phyloP scores from a whole-genome alignment of 2,329 filamentous ascomycete species.

The Cordyceps cicadae region DNA sequence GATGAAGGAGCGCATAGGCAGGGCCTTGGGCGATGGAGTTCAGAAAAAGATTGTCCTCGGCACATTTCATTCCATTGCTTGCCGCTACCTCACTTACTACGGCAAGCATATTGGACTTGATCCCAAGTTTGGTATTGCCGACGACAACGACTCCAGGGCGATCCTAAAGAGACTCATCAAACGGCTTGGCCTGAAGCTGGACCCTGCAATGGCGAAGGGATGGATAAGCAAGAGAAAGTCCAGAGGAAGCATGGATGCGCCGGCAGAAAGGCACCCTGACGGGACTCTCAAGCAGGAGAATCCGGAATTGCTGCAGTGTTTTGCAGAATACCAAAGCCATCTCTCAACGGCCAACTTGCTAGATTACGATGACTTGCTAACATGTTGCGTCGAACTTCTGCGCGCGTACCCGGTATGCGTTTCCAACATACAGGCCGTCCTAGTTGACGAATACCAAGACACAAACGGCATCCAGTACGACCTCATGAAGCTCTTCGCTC shows the following conservation, averaged over 20 bases:
- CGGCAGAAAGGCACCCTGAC: slow-evolving; percentile 23
- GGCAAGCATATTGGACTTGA: slow-evolving; percentile 75
- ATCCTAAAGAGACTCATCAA: slow-evolving; percentile 81
- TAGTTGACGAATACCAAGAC: slow-evolving; percentile 97
- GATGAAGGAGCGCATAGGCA: slow-evolving; percentile 83
- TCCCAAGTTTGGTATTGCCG: slow-evolving; percentile 83
- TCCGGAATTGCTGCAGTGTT: slow-evolving; percentile 59
- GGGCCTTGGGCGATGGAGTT: slow-evolving; percentile 66
- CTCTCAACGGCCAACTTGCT: slow-evolving; percentile 71
- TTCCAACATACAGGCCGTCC: slow-evolving; percentile 77
- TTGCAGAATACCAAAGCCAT: slow-evolving; percentile 68
- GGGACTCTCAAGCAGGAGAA: slow-evolving; percentile 29
- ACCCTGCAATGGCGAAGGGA: slow-evolving; percentile 60
- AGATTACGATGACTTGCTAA: slow-evolving; percentile 88
- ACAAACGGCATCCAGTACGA: slow-evolving; percentile 94
- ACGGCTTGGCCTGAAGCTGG: slow-evolving; percentile 57
- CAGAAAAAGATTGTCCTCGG: slow-evolving; percentile 76
- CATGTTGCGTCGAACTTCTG: slow-evolving; percentile 75
- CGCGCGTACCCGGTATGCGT: slow-evolving; percentile 68
- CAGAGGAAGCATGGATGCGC: slow-evolving; percentile 38
- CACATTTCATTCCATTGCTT: slow-evolving; percentile 89
- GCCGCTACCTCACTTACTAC: slow-evolving; percentile 75
- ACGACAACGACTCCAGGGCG: slow-evolving; percentile 68
- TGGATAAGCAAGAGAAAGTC: slow-evolving; percentile 67
- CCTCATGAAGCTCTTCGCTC: slow-evolving; percentile 80